Evolutionary conservation across 495 filamentous ascomycete genomes (phyloP).

Genomic region (Podospora bellae-mahoneyi): DNA sequence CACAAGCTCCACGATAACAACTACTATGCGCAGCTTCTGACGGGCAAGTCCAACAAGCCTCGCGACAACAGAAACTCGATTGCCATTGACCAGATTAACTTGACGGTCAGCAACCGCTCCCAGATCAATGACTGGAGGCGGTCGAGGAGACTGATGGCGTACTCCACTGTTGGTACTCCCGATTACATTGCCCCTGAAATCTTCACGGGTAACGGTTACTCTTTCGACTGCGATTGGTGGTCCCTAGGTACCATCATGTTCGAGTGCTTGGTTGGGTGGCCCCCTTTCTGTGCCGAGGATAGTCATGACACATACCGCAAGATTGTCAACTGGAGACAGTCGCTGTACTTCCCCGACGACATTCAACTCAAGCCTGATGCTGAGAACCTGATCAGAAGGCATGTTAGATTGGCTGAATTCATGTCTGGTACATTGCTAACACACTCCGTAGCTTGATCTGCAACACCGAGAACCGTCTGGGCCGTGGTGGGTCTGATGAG

Average conservation of each 20-base stretch:
- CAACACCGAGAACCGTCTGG: constrained; percentile 85
- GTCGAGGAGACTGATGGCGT: constrained; percentile 89
- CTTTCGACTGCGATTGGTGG: constrained; percentile 98
- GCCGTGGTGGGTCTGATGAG: constrained; percentile 76
- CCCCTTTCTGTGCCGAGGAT: constrained; percentile 97
- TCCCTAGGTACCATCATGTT: constrained; percentile 99
- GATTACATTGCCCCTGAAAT: constrained; percentile 99
- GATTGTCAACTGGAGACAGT: constrained; percentile 96
- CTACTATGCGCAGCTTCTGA: constrained; percentile 96
- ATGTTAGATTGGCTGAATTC: constrained; percentile 26
- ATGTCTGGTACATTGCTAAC: not conserved
- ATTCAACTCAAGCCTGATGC: constrained; percentile 82
- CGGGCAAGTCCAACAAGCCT: constrained; percentile 68
- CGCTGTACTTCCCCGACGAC: constrained; percentile 95
- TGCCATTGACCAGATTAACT: constrained; percentile 93
- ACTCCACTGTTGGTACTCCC: constrained; percentile 96
- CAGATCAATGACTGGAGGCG: constrained; percentile 99
- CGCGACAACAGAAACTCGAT: constrained; percentile 80
- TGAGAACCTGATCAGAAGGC: constrained; percentile 83
- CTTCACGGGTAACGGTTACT: constrained; percentile 93
- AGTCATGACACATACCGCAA: constrained; percentile 97
- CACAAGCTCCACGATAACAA: constrained; percentile 96
- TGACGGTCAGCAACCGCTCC: constrained; percentile 94
- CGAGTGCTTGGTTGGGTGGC: constrained; percentile 97
- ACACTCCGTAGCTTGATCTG: constrained; percentile 68